A percentile compares a stretch with the other conserved stretches of the same genome.
Conservation (phyloP, 2,329 filamentous ascomycete species). For the Colletotrichum eremochloae region DNA sequence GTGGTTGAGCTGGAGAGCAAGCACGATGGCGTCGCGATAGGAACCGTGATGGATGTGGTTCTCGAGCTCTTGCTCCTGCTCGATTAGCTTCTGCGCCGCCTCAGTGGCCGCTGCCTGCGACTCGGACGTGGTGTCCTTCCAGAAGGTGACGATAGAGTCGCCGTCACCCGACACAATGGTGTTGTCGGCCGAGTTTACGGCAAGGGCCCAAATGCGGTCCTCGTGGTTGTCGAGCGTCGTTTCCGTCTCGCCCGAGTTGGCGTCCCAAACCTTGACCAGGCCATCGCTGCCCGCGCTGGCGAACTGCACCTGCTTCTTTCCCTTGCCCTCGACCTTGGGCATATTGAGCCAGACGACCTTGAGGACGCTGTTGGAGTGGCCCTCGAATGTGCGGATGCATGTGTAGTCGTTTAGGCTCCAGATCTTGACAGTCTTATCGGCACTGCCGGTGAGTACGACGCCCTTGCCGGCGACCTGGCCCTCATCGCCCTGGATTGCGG, state of each 20-base stretch:
- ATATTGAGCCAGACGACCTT: constrained; percentile 89
- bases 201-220: constrained; percentile 93
- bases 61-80: constrained; percentile 93
- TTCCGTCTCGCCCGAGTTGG: constrained; percentile 84
- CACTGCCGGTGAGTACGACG: constrained; percentile 88
- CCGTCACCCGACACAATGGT: constrained; percentile 90
- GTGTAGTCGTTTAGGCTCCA: constrained; percentile 95
- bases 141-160: constrained; percentile 94
- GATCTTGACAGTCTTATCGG: constrained; percentile 95
- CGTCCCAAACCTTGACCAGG: constrained; percentile 96
- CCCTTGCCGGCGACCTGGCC: constrained; percentile 82
- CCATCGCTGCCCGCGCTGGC: constrained; percentile 94
- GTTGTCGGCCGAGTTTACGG: constrained; percentile 76
- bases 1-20: constrained; percentile 94
- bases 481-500: constrained; percentile 78
- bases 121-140: constrained; percentile 89
- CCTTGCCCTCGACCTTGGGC: constrained; percentile 61
- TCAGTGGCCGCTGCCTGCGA: constrained; percentile 82
- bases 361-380: constrained; percentile 94
- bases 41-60: constrained; percentile 91
- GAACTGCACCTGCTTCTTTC: constrained; percentile 76
- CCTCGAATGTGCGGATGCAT: constrained; percentile 94
- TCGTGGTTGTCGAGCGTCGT: constrained; percentile 97
- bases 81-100: constrained; percentile 83
- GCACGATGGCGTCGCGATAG: constrained; percentile 91